phyloP scores from a whole-genome alignment of 768 basidiomycete genomes.

The Boletus huronensis region DNA sequence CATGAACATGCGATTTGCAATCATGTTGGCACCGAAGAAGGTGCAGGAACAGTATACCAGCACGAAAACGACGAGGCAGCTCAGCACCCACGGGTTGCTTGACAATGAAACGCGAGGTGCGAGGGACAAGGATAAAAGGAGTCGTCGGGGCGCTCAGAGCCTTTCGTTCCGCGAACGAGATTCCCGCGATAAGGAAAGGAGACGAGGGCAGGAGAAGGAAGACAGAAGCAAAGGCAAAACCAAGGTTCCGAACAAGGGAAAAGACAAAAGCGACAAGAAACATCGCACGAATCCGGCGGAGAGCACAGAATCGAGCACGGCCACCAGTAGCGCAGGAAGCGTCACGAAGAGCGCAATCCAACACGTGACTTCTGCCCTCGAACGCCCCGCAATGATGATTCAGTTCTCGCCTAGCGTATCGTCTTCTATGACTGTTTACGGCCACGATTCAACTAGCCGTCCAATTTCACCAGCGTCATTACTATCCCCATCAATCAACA shows the following conservation, averaged over 20 bases:
- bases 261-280: slow-evolving; percentile 30
- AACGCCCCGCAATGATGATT: slow-evolving; percentile 8
- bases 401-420: slow-evolving; percentile 17
- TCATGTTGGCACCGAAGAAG: slow-evolving; percentile 66
- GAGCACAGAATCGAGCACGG: slow-evolving; percentile 31
- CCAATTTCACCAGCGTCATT: slow-evolving; percentile 22
- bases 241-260: slow-evolving; percentile 23
- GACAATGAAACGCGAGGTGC: slow-evolving; percentile 38
- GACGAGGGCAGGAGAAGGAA: slow-evolving; percentile 19
- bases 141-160: slow-evolving; percentile 17
- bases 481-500: slow-evolving; percentile 4
- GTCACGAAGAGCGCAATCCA: slow-evolving; percentile 4
- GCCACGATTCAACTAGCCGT: slow-evolving; percentile 11
- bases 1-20: slow-evolving; percentile 34
- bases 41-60: slow-evolving; percentile 81
- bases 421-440: slow-evolving; percentile 11
- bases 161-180: slow-evolving; percentile 19
- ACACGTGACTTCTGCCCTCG: slow-evolving; percentile 9
- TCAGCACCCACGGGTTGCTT: slow-evolving; percentile 65
- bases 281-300: slow-evolving; percentile 25
- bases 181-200: slow-evolving; percentile 23
- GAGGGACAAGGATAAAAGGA: slow-evolving; percentile 16
- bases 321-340: slow-evolving; percentile 33
- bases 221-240: slow-evolving; percentile 16
- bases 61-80: slow-evolving; percentile 65